Evolutionary conservation across 371 early-diverging fungal genomes (phyloP).

Genomic region (Apophysomyces trapeziformis): DNA sequence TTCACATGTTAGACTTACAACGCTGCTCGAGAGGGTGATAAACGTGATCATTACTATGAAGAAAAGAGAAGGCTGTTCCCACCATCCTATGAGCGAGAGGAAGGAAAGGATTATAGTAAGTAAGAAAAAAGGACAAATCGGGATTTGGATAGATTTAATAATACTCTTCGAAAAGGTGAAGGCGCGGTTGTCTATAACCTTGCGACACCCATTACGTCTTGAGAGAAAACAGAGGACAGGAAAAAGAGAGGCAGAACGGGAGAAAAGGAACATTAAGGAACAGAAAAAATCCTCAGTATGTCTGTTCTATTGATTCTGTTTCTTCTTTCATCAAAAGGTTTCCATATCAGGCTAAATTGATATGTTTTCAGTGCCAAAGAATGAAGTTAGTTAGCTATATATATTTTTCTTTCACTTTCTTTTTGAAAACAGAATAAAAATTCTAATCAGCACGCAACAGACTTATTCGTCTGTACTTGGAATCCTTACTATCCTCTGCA

Average conservation of each 20-base stretch:
- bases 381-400: not conserved
- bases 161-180: constrained; percentile 15
- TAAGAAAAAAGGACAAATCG: not conserved
- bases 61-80: constrained; percentile 59
- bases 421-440: not conserved
- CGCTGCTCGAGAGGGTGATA: constrained; percentile 55
- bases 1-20: constrained; percentile 46
- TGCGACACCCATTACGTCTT: constrained; percentile 21
- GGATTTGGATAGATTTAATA: not conserved
- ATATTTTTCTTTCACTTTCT: too few relatives aligned
- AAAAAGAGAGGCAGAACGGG: not conserved
- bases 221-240: not conserved
- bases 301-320: not conserved
- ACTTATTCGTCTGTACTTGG: not conserved
- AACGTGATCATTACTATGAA: constrained; percentile 56
- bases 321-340: not conserved
- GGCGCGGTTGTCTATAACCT: constrained; percentile 25
- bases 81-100: constrained; percentile 56
- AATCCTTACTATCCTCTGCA: constrained; percentile 4
- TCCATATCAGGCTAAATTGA: constrained; percentile 6
- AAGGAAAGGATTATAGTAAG: constrained; percentile 55
- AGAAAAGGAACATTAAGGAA: too few relatives aligned
- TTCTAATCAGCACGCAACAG: not conserved
- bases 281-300: not conserved
- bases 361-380: not conserved